phyloP scores from a whole-genome alignment of 352 stramenopile genomes.

The Phytopythium litorale region DNA sequence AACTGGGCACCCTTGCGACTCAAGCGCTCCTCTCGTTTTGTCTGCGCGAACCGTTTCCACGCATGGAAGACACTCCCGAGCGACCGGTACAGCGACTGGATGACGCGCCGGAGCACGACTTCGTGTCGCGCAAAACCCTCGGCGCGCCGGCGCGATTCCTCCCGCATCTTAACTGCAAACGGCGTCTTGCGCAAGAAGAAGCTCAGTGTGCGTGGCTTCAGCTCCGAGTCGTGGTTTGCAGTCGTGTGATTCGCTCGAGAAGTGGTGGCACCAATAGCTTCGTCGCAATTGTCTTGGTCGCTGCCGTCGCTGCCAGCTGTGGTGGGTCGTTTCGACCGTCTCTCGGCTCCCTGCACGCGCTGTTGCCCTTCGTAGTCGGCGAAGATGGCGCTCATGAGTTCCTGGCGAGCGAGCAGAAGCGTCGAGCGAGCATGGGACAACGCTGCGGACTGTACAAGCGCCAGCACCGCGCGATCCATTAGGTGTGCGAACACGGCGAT shows the following conservation, averaged over 20 bases:
- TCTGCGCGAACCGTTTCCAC: slow-evolving; percentile 35
- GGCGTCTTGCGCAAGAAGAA: slow-evolving; percentile 46
- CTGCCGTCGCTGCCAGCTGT: slow-evolving; percentile 1
- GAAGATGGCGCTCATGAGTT: slow-evolving; percentile 46
- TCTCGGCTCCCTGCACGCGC: background rate
- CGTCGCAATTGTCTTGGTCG: slow-evolving; percentile 7
- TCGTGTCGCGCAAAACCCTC: slow-evolving; percentile 37
- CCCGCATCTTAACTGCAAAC: slow-evolving; percentile 35
- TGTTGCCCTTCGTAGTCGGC: slow-evolving; percentile 29
- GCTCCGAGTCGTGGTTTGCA: background rate
- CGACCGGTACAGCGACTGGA: slow-evolving; percentile 50
- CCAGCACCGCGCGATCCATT: slow-evolving; percentile 32
- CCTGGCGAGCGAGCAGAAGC: slow-evolving; percentile 31
- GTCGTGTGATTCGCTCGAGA: background rate
- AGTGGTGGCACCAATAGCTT: background rate
- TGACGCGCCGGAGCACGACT: slow-evolving; percentile 38
- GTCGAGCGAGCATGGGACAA: slow-evolving; percentile 22
- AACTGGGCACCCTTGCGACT: slow-evolving; percentile 46
- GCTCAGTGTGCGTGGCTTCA: slow-evolving; percentile 25
- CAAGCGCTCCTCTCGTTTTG: slow-evolving; percentile 34
- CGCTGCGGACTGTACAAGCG: slow-evolving; percentile 25
- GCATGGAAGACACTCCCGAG: slow-evolving; percentile 53
- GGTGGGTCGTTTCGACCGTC: background rate
- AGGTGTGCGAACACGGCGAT: slow-evolving; percentile 43
- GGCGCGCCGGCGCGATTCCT: slow-evolving; percentile 27